Evolutionary conservation across 2,329 filamentous ascomycete species (phyloP), one percentile per base, ranked within the genome.

Genomic region (Harringtonia lauricola): DNA sequence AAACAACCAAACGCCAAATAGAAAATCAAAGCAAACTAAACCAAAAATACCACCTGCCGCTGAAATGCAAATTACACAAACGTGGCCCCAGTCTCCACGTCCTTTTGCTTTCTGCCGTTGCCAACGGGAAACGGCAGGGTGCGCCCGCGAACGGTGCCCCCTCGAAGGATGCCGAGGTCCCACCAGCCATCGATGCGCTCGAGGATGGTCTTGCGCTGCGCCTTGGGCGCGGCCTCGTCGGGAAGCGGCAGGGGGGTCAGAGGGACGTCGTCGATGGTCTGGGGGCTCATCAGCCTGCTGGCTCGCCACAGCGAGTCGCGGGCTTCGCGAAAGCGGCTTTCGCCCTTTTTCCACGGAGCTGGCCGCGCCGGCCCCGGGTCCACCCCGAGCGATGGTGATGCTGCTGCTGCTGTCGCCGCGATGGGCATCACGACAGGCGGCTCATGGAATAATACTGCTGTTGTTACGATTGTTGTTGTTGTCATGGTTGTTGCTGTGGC

Each of bases 101-200:
- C 37, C 12, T 37, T 40, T 5, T 24, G 38, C 6, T 12, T 7
- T 8, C 14, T 21, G 6, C 13, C 19, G 8, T 18, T 22, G 8
- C 12, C 29, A 17, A 46, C 47, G 19, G 39, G 39, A 24, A 15
- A 28, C 13, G 24, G 37, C 5, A 19, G 24, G 8, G 59, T 63
- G 51, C 61, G 58, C 46, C 68, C 62, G 56, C 59, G 68, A 22
- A 71, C 50, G 17, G 58, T 51, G 18, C 46, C 47, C 22, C 48
- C 45, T 15, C 49, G 47, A 43, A 74, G 49, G 43, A 74, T 53
- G 4, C 64, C 67, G 43, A 74, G 56, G 55, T 74, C 71, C 71
- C 71, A 75, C 71, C 71, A 75, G 6, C 71, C 71, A 35, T 73
- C 70, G 24, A 74, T 60, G 18, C 64, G 58, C 33, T 67, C 60